Conservation (phyloP, 106 monocot species). For the Acorus calamus region DNA sequence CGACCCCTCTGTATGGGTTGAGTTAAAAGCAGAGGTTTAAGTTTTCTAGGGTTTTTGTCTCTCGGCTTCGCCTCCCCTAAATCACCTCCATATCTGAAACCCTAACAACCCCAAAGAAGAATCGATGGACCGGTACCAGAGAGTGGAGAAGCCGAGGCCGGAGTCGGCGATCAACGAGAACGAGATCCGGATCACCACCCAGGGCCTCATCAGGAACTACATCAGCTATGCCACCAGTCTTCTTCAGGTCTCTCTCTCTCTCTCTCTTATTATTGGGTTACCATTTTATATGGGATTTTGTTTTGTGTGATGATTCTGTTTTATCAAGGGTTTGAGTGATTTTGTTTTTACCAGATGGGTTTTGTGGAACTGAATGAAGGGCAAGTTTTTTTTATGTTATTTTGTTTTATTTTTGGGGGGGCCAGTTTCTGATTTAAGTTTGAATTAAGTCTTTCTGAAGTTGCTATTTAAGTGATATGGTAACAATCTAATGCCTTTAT, state of each 20-base stretch:
- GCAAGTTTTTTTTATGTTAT: no score
- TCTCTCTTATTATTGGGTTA: no score
- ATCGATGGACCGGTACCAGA: conserved; percentile 23
- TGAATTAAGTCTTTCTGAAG: no score
- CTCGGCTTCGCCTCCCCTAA: background rate
- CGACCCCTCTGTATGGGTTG: no score
- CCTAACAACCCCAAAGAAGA: background rate
- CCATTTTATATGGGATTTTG: background rate
- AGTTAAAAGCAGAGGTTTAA: no score
- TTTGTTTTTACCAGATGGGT: no score
- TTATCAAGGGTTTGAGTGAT: background rate
- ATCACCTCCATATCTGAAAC: background rate
- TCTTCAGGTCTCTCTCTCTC: conserved; percentile 17
- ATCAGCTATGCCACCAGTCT: conserved; percentile 44
- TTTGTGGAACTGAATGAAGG: no score
- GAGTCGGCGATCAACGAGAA: conserved; percentile 8
- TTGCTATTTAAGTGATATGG: no score
- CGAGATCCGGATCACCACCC: background rate
- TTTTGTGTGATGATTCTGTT: background rate
- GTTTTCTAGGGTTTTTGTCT: conserved; percentile 14
- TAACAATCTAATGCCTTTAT: no score
- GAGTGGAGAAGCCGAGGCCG: conserved; percentile 28
- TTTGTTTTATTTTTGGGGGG: no score
- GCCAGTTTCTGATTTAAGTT: no score
- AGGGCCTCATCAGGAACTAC: conserved; percentile 38